These are phyloP conservation scores for Suillus cothurnatus DNA, from an alignment of 768 basidiomycete genomes.

Conservation along the genomic window DNA sequence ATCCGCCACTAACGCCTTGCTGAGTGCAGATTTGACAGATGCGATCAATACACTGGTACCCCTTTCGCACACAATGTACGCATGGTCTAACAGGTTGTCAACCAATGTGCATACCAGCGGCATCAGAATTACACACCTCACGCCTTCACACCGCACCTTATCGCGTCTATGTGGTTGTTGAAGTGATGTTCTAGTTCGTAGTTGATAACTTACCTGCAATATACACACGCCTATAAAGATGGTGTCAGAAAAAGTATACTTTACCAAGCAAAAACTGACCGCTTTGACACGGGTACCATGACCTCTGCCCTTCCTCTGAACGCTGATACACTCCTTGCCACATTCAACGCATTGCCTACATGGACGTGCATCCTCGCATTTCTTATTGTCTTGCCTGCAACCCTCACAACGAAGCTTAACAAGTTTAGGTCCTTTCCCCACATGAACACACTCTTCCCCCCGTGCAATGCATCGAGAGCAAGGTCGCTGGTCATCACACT, in stretches of 20 bases:
- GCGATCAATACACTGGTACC: conserved; percentile 53
- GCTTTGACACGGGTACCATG: conserved; percentile 64
- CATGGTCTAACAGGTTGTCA: conserved; percentile 46
- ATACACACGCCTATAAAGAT: conserved; percentile 53
- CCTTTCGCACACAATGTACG: conserved; percentile 49
- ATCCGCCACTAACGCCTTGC: conserved; percentile 48
- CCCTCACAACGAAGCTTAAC: conserved; percentile 62
- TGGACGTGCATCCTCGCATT: conserved; percentile 61
- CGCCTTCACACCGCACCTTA: conserved; percentile 64
- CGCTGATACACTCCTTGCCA: conserved; percentile 49
- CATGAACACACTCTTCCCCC: conserved; percentile 56
- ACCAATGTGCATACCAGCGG: conserved; percentile 10
- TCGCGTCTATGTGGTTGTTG: conserved; percentile 46
- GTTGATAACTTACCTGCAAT: conserved; percentile 50
- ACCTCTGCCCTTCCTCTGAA: conserved; percentile 54
- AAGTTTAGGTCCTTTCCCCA: conserved; percentile 56
- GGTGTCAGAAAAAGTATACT: conserved; percentile 11
- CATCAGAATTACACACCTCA: conserved; percentile 40
- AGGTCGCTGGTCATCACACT: conserved; percentile 68
- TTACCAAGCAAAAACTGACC: conserved; percentile 38
- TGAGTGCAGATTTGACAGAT: conserved; percentile 46
- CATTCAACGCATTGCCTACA: conserved; percentile 53
- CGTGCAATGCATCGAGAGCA: conserved; percentile 60
- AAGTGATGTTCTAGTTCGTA: conserved; percentile 15
- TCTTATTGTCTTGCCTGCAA: conserved; percentile 56